Evolutionary conservation across 2,329 filamentous ascomycete genomes (phyloP).

Genomic region (Sclerotinia trifoliorum): DNA sequence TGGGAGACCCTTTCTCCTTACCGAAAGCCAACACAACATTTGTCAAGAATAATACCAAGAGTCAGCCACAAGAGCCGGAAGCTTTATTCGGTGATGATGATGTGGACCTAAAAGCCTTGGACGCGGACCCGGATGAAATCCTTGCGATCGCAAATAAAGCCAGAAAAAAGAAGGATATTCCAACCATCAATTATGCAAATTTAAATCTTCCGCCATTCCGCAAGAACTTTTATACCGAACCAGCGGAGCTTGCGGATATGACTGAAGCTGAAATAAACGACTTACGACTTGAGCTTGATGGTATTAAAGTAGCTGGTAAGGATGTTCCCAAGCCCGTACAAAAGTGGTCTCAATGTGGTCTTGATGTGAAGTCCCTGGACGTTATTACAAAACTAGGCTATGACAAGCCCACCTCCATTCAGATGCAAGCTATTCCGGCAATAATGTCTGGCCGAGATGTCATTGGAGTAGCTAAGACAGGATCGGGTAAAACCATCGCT

Average conservation of each 20-base stretch:
- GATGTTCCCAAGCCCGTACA: conserved; percentile 90
- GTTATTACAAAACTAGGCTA: conserved; percentile 80
- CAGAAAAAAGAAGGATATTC: conserved; percentile 95
- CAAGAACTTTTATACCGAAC: conserved; percentile 94
- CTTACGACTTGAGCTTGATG: conserved; percentile 83
- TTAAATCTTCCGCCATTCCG: conserved; percentile 80
- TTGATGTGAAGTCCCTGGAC: conserved; percentile 82
- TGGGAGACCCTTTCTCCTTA: conserved; percentile 51
- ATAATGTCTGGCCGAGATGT: conserved; percentile 97
- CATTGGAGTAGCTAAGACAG: conserved; percentile 94
- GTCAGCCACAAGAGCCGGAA: conserved; percentile 67
- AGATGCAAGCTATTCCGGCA: conserved; percentile 89
- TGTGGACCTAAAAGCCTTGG: conserved; percentile 59
- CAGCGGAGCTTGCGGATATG: conserved; percentile 77
- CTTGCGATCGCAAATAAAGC: conserved; percentile 57
- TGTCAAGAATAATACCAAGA: conserved; percentile 41
- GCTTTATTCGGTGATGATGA: conserved; percentile 90
- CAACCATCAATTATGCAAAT: conserved; percentile 81
- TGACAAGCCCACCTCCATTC: conserved; percentile 87
- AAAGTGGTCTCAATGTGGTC: conserved; percentile 94
- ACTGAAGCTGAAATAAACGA: conserved; percentile 80
- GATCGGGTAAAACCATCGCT: conserved; percentile 94
- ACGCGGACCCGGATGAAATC: conserved; percentile 62
- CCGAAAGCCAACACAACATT: conserved; percentile 41
- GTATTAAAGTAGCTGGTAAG: conserved; percentile 88